Evolutionary conservation across 192 early-diverging fungal species (phyloP), one percentile per base, ranked within the genome.

Genomic region (Coemansia sp.): DNA sequence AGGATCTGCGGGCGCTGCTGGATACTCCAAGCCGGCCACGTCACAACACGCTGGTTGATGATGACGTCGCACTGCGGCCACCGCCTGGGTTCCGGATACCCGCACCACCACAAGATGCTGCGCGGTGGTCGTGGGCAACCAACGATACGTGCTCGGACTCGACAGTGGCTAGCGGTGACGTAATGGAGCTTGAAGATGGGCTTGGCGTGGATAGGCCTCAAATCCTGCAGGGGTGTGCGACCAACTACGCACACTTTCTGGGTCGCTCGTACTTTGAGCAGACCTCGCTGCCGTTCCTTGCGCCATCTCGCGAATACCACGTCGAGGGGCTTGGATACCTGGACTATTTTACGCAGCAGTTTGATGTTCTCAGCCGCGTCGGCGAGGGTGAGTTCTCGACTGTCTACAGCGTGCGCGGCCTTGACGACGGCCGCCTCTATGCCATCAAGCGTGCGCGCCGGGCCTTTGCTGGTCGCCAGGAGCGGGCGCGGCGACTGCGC

Each of bases 331-430:
- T 69, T 11, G 75, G 72, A 4, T 76, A 77, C 57, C 65, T 72
- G 1, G 91, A 94, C 72, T 91, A 93, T 74, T 86, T 95, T 63
- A 88, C 85, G 19, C 72, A 85, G 11, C 84, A 91, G 35, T 98
- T 95, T 70, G 82, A 86, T 47, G 66, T 93, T 16, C 71, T 89
- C 21, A 68, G 66, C 6, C 63, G 76, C 13, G 74, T 94, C n/a
- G 96, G 94, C 35, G 82, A 88, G 6, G 96, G 96, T 17, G 84
- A 90, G 62, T 96, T 94, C 67, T 89, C 93, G 1, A 86, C 90
- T 9, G 96, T 93, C 3, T 89, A 83, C 72, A 92, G 93, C 66
- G 94, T 93, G 9, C 86, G 88, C 65, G 85, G 86, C 52, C 83
- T 87, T 30, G 75, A 65, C 9, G 87, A 87, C 61, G 89, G 88